Conservation (phyloP, 805 yeast species). For the Zygoascus biomembranicola region DNA sequence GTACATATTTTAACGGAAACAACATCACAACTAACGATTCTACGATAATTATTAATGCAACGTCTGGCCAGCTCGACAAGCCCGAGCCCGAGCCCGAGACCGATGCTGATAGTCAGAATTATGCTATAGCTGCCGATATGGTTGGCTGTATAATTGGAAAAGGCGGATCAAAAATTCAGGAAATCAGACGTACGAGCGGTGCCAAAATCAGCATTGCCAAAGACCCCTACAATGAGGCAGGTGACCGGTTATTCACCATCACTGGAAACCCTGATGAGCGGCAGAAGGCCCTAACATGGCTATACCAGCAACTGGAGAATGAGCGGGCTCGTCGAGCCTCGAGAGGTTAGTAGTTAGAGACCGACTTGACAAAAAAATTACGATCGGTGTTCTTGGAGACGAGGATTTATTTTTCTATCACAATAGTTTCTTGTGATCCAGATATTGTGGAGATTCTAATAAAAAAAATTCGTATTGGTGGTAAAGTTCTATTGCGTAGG, state of each 20-base stretch:
- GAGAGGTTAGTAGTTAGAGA: too few relatives aligned
- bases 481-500: too few relatives aligned
- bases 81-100: not conserved
- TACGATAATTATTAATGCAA: not conserved
- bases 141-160: constrained; percentile 89
- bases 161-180: constrained; percentile 78
- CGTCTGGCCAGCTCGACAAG: not conserved
- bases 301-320: constrained; percentile 37
- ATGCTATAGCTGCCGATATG: constrained; percentile 59
- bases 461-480: too few relatives aligned
- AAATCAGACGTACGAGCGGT: constrained; percentile 68
- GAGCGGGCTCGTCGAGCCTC: constrained; percentile 16
- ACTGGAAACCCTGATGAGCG: constrained; percentile 38
- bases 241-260: constrained; percentile 63
- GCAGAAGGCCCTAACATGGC: constrained; percentile 37
- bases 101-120: not conserved
- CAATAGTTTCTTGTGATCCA: too few relatives aligned
- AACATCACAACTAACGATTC: not conserved
- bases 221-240: constrained; percentile 49
- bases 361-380: too few relatives aligned
- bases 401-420: too few relatives aligned
- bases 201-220: constrained; percentile 72
- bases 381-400: too few relatives aligned
- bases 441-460: too few relatives aligned
- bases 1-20: not conserved